Base-by-base conservation (phyloP, 1,284 basidiomycete genomes). In the Tilletiaria anomala region DNA sequence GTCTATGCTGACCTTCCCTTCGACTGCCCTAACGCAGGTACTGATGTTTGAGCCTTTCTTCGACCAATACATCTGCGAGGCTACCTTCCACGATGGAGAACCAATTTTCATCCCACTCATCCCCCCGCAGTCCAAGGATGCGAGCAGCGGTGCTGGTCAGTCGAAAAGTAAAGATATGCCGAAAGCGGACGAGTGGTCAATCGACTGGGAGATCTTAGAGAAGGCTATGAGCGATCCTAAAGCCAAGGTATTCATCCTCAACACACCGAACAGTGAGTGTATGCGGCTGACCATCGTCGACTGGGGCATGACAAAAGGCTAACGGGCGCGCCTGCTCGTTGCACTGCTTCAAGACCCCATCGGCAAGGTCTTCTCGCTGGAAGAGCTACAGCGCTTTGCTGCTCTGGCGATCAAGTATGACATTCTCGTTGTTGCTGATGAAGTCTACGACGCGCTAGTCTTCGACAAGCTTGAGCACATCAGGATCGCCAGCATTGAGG, bases 41-140 rank as follows among this genome's bases (percentile, higher is more conserved):
- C 89, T 99, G 68, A 79, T 94, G 75, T 89, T 97, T 61, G 93
- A 97, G 70, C 91, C 70, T 24, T 56, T 87, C 74, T 96, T 94
- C 63, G 89, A 96, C 65, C 93, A 97, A 69, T 97, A 94, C 71
- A 76, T 58, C 32, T 60, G 56, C 22, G 62, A 68, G 36, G 52
- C 61, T 83, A 48, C 49, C 5, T 68, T 61, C 48, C 54, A 57
- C 22, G 58, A 82, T 22, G 89, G 87, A 35, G 80, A 78, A 43
- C 87, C 91, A 6, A 80, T 94, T 37, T 97, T 86, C 61, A 85
- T 97, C 5, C 91, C 93, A 2, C 74, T 99, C 12, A 84, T 93
- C 53, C 91, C 93, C 0, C 83, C 84, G 12, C n/a, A n/a, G n/a
- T 43, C 61, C 12, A 6, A 16, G 4, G 38, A 41, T 6, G 20